These are phyloP conservation scores for Claviceps lovelessii DNA, from an alignment of 2,329 filamentous ascomycete genomes.

Conservation along the genomic window DNA sequence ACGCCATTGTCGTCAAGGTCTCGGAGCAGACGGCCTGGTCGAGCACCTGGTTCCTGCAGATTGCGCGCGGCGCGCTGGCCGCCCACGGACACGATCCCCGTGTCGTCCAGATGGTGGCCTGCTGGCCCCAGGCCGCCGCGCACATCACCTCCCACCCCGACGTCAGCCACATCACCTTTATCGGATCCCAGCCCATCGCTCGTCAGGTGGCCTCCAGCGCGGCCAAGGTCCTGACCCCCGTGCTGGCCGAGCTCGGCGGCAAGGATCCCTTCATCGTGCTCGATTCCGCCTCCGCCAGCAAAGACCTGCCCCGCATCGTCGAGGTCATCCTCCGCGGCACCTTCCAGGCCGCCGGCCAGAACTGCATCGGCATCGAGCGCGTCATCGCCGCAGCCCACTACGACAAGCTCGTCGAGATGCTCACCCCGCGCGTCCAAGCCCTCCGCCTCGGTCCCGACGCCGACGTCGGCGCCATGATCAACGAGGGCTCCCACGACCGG, in stretches of 20 bases:
- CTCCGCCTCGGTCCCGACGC: conserved; percentile 63
- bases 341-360: conserved; percentile 91
- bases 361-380: conserved; percentile 94
- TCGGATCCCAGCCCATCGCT: conserved; percentile 76
- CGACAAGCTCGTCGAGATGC: conserved; percentile 51
- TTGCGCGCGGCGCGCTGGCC: conserved; percentile 63
- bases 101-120: conserved; percentile 71
- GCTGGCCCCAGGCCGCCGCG: conserved; percentile 72
- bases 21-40: conserved; percentile 96
- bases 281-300: conserved; percentile 48
- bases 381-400: conserved; percentile 71
- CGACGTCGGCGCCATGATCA: conserved; percentile 86
- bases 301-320: conserved; percentile 54
- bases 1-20: conserved; percentile 82
- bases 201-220: conserved; percentile 79
- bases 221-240: conserved; percentile 70
- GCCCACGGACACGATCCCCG: conserved; percentile 72
- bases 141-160: conserved; percentile 72
- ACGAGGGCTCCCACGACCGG: conserved; percentile 55
- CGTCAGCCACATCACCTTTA: conserved; percentile 87
- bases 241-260: conserved; percentile 83
- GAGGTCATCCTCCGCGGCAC: conserved; percentile 81
- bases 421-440: conserved; percentile 58
- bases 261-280: conserved; percentile 88
- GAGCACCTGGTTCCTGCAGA: conserved; percentile 62